Evolutionary conservation across 371 early-diverging fungal species (phyloP).

Genomic region (Mycotypha africana): DNA sequence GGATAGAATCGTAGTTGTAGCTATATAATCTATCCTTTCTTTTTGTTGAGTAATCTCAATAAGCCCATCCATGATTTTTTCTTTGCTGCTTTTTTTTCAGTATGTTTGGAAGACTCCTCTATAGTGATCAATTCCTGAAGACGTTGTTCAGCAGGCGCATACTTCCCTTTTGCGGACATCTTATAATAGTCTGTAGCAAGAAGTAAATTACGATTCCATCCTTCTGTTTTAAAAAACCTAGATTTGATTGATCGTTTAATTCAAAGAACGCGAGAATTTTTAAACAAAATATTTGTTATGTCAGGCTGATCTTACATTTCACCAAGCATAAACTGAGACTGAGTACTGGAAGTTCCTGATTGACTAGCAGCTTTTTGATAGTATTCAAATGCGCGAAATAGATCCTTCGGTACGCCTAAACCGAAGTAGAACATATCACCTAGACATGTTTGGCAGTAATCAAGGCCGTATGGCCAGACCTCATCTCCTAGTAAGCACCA

Average conservation of each 20-base stretch:
- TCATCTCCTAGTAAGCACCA: conserved; percentile 44
- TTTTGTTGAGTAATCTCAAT: too few relatives aligned
- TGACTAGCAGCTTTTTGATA: conserved; percentile 48
- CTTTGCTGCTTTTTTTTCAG: conserved; percentile 9
- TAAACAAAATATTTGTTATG: neutral
- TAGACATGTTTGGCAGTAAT: conserved; percentile 41
- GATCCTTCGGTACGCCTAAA: conserved; percentile 36
- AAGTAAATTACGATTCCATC: conserved; percentile 33
- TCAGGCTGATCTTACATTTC: conserved; percentile 32
- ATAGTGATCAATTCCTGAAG: conserved; percentile 9
- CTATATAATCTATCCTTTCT: too few relatives aligned
- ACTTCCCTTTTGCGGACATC: conserved; percentile 36
- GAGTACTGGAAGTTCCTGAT: conserved; percentile 41
- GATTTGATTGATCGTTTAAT: neutral
- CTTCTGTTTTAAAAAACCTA: conserved; percentile 41
- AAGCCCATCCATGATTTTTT: too few relatives aligned
- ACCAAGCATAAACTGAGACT: conserved; percentile 43
- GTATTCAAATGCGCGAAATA: conserved; percentile 34
- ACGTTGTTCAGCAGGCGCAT: conserved; percentile 28
- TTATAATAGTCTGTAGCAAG: conserved; percentile 41
- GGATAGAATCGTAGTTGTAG: too few relatives aligned
- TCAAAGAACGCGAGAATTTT: neutral
- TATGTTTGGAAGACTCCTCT: conserved; percentile 7
- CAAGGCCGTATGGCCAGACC: conserved; percentile 47
- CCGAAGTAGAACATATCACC: conserved; percentile 44